phyloP scores from a whole-genome alignment of 2,329 filamentous ascomycete species.

The Fusarium bactridioides region DNA sequence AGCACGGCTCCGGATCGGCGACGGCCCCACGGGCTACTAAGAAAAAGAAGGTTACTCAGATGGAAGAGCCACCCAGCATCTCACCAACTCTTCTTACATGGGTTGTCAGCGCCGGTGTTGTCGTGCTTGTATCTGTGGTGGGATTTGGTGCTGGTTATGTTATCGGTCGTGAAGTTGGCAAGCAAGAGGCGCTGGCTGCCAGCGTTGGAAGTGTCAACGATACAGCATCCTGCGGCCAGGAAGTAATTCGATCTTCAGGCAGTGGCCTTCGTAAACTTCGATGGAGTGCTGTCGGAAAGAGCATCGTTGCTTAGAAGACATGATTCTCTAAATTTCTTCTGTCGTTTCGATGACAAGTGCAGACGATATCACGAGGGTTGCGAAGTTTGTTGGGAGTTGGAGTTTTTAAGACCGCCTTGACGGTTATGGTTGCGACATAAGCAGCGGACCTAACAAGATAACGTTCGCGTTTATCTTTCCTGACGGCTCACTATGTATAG shows the following conservation, averaged over 20 bases:
- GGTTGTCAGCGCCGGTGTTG: conserved; percentile 72
- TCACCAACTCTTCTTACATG: conserved; percentile 70
- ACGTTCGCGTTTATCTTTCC: conserved; percentile 24
- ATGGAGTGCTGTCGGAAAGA: conserved; percentile 62
- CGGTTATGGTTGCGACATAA: conserved; percentile 25
- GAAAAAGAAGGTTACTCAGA: conserved; percentile 63
- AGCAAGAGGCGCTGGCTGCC: conserved; percentile 62
- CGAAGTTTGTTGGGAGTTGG: not conserved
- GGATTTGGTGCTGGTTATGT: conserved; percentile 75
- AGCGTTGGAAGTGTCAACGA: conserved; percentile 52
- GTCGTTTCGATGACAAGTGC: not conserved
- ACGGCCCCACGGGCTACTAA: conserved; percentile 59
- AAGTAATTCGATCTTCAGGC: conserved; percentile 61
- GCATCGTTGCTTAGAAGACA: conserved; percentile 54
- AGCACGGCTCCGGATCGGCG: conserved; percentile 55
- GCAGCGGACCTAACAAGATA: conserved; percentile 14
- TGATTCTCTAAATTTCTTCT: not conserved
- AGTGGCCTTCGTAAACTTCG: conserved; percentile 61
- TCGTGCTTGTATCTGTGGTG: conserved; percentile 72
- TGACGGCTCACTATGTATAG: conserved; percentile 16
- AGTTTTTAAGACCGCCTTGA: conserved; percentile 12
- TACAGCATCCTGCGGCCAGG: conserved; percentile 59
- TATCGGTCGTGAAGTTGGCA: conserved; percentile 71
- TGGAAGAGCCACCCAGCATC: conserved; percentile 54
- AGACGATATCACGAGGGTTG: not conserved